Percentiles rank a stretch among this genome's conserved stretches.
Evolutionary conservation across 2,329 filamentous ascomycete species (phyloP).

Genomic region (Aureobasidium namibiae): DNA sequence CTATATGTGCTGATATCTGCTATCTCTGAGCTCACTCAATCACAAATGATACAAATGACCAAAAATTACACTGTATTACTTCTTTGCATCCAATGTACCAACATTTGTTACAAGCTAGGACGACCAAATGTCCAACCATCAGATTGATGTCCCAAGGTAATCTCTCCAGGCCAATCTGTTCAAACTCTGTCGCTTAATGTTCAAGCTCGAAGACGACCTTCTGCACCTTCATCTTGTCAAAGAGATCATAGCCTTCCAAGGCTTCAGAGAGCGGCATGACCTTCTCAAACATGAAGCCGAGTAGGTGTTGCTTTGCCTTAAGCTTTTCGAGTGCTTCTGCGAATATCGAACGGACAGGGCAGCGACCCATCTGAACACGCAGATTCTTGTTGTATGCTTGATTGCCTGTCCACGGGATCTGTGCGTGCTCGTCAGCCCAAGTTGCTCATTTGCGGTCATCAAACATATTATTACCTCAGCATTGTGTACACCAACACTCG

Average conservation of each 20-base stretch:
- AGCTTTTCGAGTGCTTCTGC: constrained; percentile 38
- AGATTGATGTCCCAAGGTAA: not conserved
- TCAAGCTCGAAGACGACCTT: constrained; percentile 39
- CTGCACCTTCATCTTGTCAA: constrained; percentile 46
- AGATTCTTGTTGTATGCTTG: constrained; percentile 45
- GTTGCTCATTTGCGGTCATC: not conserved
- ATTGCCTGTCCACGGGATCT: constrained; percentile 40
- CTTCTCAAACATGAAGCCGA: constrained; percentile 46
- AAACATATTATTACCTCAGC: constrained; percentile 30
- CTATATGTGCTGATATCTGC: not conserved
- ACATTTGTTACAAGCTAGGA: not conserved
- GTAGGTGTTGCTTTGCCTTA: constrained; percentile 41
- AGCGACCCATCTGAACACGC: constrained; percentile 42
- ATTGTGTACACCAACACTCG: constrained; percentile 42
- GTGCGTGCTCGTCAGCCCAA: not conserved
- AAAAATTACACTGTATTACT: not conserved
- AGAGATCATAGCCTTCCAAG: constrained; percentile 44
- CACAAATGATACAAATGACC: not conserved
- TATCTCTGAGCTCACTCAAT: not conserved
- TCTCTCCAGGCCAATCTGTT: not conserved
- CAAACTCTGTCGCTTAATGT: not conserved
- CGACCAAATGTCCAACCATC: not conserved
- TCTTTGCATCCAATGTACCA: not conserved
- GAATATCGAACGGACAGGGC: constrained; percentile 43
- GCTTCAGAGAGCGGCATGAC: constrained; percentile 43